A percentile compares a stretch with the other conserved stretches of the same genome.
Evolutionary conservation across 164 flowering plant genomes (phyloP).

Genomic region (Magnolia officinalis): DNA sequence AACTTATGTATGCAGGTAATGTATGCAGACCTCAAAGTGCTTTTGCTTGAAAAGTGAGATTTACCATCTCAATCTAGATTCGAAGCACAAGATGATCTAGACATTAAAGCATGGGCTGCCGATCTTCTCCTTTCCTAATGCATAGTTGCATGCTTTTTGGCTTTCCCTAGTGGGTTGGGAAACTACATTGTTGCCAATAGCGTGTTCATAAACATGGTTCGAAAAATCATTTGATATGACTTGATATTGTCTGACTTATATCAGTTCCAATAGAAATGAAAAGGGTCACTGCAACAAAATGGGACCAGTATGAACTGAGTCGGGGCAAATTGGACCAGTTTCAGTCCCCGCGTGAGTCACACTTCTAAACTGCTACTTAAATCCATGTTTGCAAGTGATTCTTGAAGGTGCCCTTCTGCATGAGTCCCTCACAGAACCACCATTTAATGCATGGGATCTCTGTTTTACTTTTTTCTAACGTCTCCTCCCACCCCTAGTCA

Average conservation of each 20-base stretch:
- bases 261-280: too few relatives aligned
- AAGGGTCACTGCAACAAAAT: too few relatives aligned
- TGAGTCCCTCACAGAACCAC: background rate
- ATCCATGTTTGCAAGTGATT: background rate
- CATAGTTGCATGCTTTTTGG: background rate
- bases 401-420: background rate
- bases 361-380: too few relatives aligned
- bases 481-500: too few relatives aligned
- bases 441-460: background rate
- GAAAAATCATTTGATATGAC: too few relatives aligned
- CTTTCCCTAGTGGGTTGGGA: background rate
- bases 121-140: background rate
- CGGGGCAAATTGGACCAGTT: too few relatives aligned
- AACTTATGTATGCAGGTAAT: conserved; percentile 94
- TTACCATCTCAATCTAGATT: background rate
- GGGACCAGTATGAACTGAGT: too few relatives aligned
- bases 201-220: background rate
- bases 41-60: background rate
- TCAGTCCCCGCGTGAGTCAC: too few relatives aligned
- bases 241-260: too few relatives aligned
- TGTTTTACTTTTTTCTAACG: too few relatives aligned
- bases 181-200: background rate
- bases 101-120: background rate
- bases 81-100: background rate
- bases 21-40: background rate